Evolutionary conservation across 2,329 filamentous ascomycete species (phyloP), one percentile per base, ranked within the genome.

Genomic region (Fusarium annulatum): DNA sequence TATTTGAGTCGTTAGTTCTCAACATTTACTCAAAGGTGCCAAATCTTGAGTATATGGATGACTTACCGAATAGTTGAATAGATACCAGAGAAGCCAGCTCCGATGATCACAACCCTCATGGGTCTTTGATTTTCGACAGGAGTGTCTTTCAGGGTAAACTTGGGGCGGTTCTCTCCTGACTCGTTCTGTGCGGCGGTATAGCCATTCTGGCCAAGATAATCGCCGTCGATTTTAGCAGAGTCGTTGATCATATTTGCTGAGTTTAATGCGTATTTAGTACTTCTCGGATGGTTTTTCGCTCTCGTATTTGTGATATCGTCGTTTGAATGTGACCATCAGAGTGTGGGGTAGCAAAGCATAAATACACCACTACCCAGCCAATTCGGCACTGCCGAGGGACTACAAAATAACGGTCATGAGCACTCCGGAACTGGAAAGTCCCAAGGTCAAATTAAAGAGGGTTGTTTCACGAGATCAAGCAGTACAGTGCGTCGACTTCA

Each of bases 11-110:
- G n/a, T 52, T 5, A 46, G 9, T 9, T 3, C 19, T 46, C 5
- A 9, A 4, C 1, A 8, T 7, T 14, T 14, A 34, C 48, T 51
- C n/a, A 3, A 16, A 15, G n/a, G 1, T 4, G 19, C 8, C 0
- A 12, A 21, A 19, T 4, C 11, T 34, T 8, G 9, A 9, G 3
- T 23, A 23, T 15, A 23, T 10, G 4, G 21, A 18, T 12, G 3
- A 36, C 49, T 36, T 4, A 11, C 49, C 30, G 30, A 8, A 52
- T 52, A 21, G 30, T 52, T 6, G 49, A 36, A 15, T 36, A 52
- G n/a, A 52, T 52, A 15, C 49, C 49, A 36, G 30, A 36, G 9
- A 52, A 52, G 1, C 49, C 49, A 26, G 49, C 30, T 15, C 49
- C 49, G 4, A 52, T 3, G 3, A 52, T 52, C 7, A 52, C 30